These are phyloP conservation scores for Termitomyces sp. DNA, from an alignment of 1,284 basidiomycete genomes.

Conservation along the genomic window DNA sequence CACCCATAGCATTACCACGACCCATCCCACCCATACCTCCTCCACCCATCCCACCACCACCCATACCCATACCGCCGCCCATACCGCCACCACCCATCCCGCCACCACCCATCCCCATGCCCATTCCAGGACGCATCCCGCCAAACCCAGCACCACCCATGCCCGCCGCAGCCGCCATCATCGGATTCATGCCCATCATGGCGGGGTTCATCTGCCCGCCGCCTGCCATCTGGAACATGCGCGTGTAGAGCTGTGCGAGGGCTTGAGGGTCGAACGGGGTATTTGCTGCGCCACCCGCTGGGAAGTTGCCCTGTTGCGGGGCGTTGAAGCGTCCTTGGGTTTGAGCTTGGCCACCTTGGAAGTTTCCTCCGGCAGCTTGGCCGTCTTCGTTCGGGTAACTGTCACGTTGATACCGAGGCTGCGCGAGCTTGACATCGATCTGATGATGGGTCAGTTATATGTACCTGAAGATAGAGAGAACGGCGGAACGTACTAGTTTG, in stretches of 20 bases:
- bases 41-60: constrained; percentile 20
- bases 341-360: neutral
- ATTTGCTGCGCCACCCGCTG: constrained; percentile 29
- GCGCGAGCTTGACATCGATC: constrained; percentile 94
- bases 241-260: constrained; percentile 73
- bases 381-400: constrained; percentile 40
- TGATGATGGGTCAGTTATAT: constrained; percentile 27
- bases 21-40: constrained; percentile 27
- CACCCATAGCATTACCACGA: constrained; percentile 28
- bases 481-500: constrained; percentile 58
- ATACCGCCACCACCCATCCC: constrained; percentile 25
- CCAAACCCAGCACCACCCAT: constrained; percentile 36
- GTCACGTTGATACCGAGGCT: constrained; percentile 79
- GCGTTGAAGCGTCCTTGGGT: constrained; percentile 14
- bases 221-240: constrained; percentile 77
- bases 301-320: constrained; percentile 22
- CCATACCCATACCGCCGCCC: constrained; percentile 30
- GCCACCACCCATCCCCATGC: constrained; percentile 34
- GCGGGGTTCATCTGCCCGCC: constrained; percentile 48
- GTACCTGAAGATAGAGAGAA: neutral
- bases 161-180: constrained; percentile 28
- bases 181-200: constrained; percentile 46
- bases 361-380: constrained; percentile 20
- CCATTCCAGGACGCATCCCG: constrained; percentile 43
- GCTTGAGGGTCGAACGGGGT: constrained; percentile 78